These are phyloP conservation scores for Tetracladium marchalianum DNA, from an alignment of 495 filamentous ascomycete species.

Conservation along the genomic window DNA sequence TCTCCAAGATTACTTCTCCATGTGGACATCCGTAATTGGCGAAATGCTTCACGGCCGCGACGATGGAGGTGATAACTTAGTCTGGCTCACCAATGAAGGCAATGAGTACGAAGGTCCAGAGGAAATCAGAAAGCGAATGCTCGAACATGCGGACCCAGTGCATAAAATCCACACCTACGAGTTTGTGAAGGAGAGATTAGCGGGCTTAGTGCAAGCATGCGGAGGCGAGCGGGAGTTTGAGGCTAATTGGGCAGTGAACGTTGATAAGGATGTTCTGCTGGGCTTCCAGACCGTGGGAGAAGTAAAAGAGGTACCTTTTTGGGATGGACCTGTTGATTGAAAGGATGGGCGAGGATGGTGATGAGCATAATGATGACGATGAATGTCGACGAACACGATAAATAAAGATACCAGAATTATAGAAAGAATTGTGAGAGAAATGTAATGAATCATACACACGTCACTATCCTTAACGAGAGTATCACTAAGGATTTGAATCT, in stretches of 20 bases:
- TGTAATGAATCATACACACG: too few relatives aligned
- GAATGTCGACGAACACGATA: too few relatives aligned
- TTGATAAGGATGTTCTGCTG: slow-evolving; percentile 68
- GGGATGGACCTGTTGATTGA: slow-evolving; percentile 1
- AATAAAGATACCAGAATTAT: too few relatives aligned
- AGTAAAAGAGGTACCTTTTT: slow-evolving; percentile 5
- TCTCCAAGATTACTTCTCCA: slow-evolving; percentile 41
- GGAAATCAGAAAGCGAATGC: slow-evolving; percentile 32
- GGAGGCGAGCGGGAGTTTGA: slow-evolving; percentile 70
- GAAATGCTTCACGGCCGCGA: slow-evolving; percentile 26
- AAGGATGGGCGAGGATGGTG: too few relatives aligned
- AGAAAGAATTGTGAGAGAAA: too few relatives aligned
- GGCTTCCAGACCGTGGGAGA: slow-evolving; percentile 41
- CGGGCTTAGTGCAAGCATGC: slow-evolving; percentile 49
- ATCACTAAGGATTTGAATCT: too few relatives aligned
- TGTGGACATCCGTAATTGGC: slow-evolving; percentile 40
- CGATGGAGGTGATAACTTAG: slow-evolving; percentile 29
- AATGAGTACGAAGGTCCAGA: slow-evolving; percentile 64
- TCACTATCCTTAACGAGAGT: too few relatives aligned
- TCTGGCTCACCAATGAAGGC: slow-evolving; percentile 58
- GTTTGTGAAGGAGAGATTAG: slow-evolving; percentile 59
- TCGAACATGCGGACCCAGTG: slow-evolving; percentile 56
- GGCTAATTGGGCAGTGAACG: slow-evolving; percentile 73
- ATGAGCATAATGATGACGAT: too few relatives aligned
- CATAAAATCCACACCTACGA: slow-evolving; percentile 58